These are phyloP conservation scores for Chaetomium olivaceum DNA, from an alignment of 2,329 filamentous ascomycete species.

Conservation along the genomic window DNA sequence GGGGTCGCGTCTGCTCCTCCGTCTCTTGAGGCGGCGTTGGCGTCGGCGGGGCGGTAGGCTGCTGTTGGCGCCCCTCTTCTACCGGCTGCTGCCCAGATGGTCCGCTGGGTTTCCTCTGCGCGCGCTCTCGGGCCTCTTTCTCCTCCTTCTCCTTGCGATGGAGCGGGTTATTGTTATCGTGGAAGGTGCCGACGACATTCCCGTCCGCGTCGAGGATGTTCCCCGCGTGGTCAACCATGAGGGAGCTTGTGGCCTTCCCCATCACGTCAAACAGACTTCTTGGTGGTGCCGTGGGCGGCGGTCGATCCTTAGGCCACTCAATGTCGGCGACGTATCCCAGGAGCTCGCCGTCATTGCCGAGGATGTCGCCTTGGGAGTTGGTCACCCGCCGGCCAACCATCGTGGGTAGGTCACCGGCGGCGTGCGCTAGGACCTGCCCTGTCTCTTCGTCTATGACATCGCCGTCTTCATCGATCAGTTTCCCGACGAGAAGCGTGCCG, in stretches of 20 bases:
- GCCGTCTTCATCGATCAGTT: conserved; percentile 55
- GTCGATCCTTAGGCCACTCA: conserved; percentile 35
- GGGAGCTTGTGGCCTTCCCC: conserved; percentile 37
- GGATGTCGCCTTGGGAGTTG: conserved; percentile 48
- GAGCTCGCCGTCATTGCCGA: conserved; percentile 46
- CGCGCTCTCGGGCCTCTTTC: conserved; percentile 33
- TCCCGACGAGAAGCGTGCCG: conserved; percentile 46
- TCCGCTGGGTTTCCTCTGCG: conserved; percentile 42
- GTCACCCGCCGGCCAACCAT: conserved; percentile 54
- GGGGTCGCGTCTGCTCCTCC: conserved; percentile 14
- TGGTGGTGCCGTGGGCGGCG: conserved; percentile 22
- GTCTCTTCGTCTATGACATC: conserved; percentile 52
- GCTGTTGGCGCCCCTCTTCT: conserved; percentile 6
- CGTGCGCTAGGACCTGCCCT: conserved; percentile 53
- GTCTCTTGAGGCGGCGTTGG: not conserved
- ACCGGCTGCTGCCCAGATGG: not conserved
- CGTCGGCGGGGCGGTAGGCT: not conserved
- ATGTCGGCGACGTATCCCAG: conserved; percentile 49
- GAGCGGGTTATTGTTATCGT: conserved; percentile 49
- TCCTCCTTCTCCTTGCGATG: conserved; percentile 40
- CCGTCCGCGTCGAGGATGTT: conserved; percentile 50
- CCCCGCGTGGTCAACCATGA: conserved; percentile 47
- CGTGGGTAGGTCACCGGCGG: conserved; percentile 55
- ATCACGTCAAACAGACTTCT: conserved; percentile 40
- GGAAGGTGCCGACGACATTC: conserved; percentile 51